Percentiles rank a stretch among this genome's conserved stretches.
phyloP scores from a whole-genome alignment of 305 asterid genomes.

The Solanum chacoense region DNA sequence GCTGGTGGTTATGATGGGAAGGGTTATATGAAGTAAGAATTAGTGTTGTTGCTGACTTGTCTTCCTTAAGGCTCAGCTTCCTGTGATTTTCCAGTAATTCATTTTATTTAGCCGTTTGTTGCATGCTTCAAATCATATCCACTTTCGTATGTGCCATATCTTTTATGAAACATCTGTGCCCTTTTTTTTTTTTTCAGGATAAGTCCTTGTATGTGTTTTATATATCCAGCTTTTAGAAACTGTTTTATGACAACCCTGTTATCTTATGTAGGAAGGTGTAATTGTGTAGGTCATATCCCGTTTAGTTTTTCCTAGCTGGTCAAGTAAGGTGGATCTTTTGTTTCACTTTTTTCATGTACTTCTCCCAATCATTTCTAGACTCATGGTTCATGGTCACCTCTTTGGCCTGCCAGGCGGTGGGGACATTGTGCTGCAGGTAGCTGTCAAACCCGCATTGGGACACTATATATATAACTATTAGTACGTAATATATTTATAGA shows the following conservation, averaged over 20 bases:
- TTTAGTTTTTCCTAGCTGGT: neutral
- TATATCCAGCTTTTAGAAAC: neutral
- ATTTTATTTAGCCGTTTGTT: neutral
- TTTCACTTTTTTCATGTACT: neutral
- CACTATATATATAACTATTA: neutral
- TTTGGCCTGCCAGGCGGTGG: neutral
- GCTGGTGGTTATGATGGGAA: slow-evolving; percentile 60
- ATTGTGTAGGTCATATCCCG: neutral
- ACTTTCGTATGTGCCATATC: neutral
- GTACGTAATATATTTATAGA: neutral
- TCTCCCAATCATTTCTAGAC: neutral
- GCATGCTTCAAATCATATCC: neutral
- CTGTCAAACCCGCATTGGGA: neutral
- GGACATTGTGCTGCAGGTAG: neutral
- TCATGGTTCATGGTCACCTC: neutral
- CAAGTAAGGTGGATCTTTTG: neutral
- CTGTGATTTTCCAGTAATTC: neutral
- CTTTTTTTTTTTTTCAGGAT: neutral
- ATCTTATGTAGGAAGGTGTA: neutral
- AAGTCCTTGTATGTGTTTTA: neutral
- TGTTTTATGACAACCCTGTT: neutral
- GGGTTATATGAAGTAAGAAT: slow-evolving; percentile 38
- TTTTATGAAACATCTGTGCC: neutral
- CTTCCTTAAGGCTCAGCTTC: neutral
- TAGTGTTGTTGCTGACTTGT: neutral